These are phyloP conservation scores for Sordariomycetes sp. DNA, from an alignment of 2,329 filamentous ascomycete species.

Conservation along the genomic window DNA sequence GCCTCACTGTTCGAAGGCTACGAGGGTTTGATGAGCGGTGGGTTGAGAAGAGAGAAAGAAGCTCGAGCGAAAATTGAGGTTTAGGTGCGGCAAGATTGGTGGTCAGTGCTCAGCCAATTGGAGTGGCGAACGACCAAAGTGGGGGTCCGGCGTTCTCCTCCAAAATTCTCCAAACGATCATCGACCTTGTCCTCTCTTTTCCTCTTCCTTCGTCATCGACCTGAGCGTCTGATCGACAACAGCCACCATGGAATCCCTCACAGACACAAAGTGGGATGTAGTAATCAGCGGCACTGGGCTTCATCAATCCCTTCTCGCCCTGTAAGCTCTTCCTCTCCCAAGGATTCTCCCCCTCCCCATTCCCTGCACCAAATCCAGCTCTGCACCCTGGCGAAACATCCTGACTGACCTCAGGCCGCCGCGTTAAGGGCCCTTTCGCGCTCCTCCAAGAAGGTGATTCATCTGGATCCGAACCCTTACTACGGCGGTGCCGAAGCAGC, in stretches of 20 bases:
- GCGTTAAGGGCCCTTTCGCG: conserved; percentile 77
- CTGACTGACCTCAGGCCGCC: conserved; percentile 19
- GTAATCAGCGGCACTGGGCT: conserved; percentile 72
- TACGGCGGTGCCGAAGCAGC: conserved; percentile 85
- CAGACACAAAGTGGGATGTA: conserved; percentile 69
- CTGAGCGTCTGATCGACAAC: too few relatives aligned
- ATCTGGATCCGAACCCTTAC: conserved; percentile 79
- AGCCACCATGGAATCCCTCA: conserved; percentile 59
- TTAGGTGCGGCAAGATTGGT: too few relatives aligned
- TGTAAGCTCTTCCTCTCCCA: conserved; percentile 45
- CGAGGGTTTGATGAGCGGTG: conserved; percentile 24
- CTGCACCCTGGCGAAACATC: too few relatives aligned
- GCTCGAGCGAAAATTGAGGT: conserved; percentile 13
- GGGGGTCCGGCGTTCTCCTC: too few relatives aligned
- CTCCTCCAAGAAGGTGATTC: conserved; percentile 83
- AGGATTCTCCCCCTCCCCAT: too few relatives aligned
- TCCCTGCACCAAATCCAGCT: too few relatives aligned
- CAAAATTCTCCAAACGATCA: conserved; percentile 3
- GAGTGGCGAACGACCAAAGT: too few relatives aligned
- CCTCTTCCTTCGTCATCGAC: conserved; percentile 7
- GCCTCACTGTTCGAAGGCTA: not conserved
- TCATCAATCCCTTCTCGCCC: conserved; percentile 68
- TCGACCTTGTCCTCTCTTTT: conserved; percentile 9
- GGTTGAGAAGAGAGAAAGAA: conserved; percentile 20
- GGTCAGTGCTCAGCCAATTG: too few relatives aligned